Evolutionary conservation across 805 yeast genomes (phyloP), one percentile per base, ranked within the genome.

Genomic region (Yamadazyma kitorensis): DNA sequence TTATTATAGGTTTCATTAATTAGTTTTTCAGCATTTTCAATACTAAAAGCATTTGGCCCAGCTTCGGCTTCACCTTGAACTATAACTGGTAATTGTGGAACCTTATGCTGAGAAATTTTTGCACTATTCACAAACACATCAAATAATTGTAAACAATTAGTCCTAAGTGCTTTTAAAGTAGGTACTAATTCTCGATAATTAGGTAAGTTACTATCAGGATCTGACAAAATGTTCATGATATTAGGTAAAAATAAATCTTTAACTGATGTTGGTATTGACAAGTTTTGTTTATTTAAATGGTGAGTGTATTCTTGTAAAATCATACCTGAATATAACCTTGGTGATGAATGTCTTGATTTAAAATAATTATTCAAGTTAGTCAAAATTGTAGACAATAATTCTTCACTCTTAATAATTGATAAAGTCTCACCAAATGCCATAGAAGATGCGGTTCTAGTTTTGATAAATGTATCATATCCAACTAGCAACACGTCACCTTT

Each of bases 51-150:
- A 48, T 82, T 88, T 1, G 95, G 87, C 2, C 96, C 97, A 2
- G 97, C 95, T 40, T 86, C 95, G 1, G 78, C 70, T 53, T 93
- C 98, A 22, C 98, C 98, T 57, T 88, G 91, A 4, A 91, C 96
- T 7, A 89, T 79, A 4, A 88, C 80, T 0, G 98, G 93, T 13
- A 93, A 57, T 34, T 80, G 84, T 0, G 97, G 97, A 4, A 87
- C 56, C 52, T 81, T 82, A 14, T 74, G 67, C 9, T 78, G 74
- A 1, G 91, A 70, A 14, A 91, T 57, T 55, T 82, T 83, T 4
- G 91, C 96, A 20, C 70, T 75, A 31, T 82, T 87, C 24, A 80
- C 75, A 57, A 93, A 86, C 1, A 87, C 78, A 35, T 82, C 79
- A 43, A 88, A 75, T 33, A 93, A 59, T 32, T 91, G 87, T 48